Base-by-base conservation (phyloP, 768 basidiomycete genomes). In the Tulasnella sp. region DNA sequence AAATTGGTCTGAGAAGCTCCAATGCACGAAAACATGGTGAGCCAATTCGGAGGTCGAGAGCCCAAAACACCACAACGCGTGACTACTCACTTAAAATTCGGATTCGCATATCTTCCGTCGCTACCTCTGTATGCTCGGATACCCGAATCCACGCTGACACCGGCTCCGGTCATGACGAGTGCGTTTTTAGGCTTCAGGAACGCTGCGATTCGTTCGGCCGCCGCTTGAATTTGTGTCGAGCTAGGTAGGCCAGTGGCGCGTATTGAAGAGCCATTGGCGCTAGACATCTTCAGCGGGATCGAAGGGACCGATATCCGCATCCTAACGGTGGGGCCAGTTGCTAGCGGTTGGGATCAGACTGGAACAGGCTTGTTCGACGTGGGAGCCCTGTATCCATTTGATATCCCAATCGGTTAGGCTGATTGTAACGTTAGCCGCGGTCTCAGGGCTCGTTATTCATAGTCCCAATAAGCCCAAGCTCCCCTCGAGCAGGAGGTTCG, bases 141-240 rank as follows among this genome's bases (percentile, higher is more conserved):
- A 71, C 97, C 97, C 38, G 93, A 95, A 85, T 98, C 97, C 39
- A 98, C 96, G 84, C 93, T 94, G 81, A 98, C 94, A 9, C 97
- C 97, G 0, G 97, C 97, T 2, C 96, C 96, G 0, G 95, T 96
- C 77, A 98, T 84, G 21, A 96, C 86, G 0, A 92, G 86, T 73
- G 90, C 90, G 84, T 90, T 92, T n/a, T 95, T 79, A 18, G 71
- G 94, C 5, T 87, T 86, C 27, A 97, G 85, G 82, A 97, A 97
- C 2, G 87, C 84, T 7, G 90, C 86, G 77, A 94, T 88, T 76
- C 89, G 89, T 40, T 91, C 87, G 72, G 90, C 85, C 16, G 93
- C 93, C 80, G 88, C 89, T 44, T 86, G 84, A 0, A 87, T 83
- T 14, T 76, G 39, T 1, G 24, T 18, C 19, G 89, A 86, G 58